A percentile compares a stretch with the other conserved stretches of the same genome.
phyloP scores from a whole-genome alignment of 2,329 filamentous ascomycete genomes.

The Conoideocrella luteorostrata region DNA sequence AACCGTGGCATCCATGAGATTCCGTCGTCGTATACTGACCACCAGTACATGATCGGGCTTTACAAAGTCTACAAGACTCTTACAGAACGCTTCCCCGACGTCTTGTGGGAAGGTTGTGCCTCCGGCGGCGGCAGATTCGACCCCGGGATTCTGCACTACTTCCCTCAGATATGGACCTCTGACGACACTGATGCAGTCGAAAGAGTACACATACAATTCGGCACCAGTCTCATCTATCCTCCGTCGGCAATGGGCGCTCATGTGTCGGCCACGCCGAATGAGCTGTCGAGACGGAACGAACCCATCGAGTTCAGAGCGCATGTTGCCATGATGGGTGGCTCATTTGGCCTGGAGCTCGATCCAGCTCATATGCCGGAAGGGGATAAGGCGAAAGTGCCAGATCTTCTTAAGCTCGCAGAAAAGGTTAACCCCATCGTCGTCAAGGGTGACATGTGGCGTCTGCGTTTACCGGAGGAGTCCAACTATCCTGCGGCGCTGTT shows the following conservation, averaged over 20 bases:
- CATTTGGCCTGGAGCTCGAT: slow-evolving; percentile 59
- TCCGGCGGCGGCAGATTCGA: slow-evolving; percentile 61
- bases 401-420: slow-evolving; percentile 46
- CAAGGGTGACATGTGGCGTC: slow-evolving; percentile 51
- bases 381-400: slow-evolving; percentile 48
- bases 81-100: slow-evolving; percentile 51
- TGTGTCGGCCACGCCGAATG: slow-evolving; percentile 54
- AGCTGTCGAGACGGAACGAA: slow-evolving; percentile 46
- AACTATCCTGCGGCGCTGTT: slow-evolving; percentile 59
- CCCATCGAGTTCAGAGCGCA: slow-evolving; percentile 56
- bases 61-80: slow-evolving; percentile 56
- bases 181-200: slow-evolving; percentile 59
- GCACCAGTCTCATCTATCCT: slow-evolving; percentile 57
- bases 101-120: slow-evolving; percentile 62
- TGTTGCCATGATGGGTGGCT: slow-evolving; percentile 63
- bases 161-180: slow-evolving; percentile 59
- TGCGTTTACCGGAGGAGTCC: slow-evolving; percentile 49
- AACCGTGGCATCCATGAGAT: slow-evolving; percentile 59
- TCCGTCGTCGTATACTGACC: slow-evolving; percentile 44
- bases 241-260: slow-evolving; percentile 61
- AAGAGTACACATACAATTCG: slow-evolving; percentile 56
- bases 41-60: slow-evolving; percentile 57
- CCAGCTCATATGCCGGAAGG: slow-evolving; percentile 43
- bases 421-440: slow-evolving; percentile 54
- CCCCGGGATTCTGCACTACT: slow-evolving; percentile 56